Percentiles rank a stretch among this genome's conserved stretches.
phyloP scores from a whole-genome alignment of 495 filamentous ascomycete genomes.

The Pyronema omphalodes region DNA sequence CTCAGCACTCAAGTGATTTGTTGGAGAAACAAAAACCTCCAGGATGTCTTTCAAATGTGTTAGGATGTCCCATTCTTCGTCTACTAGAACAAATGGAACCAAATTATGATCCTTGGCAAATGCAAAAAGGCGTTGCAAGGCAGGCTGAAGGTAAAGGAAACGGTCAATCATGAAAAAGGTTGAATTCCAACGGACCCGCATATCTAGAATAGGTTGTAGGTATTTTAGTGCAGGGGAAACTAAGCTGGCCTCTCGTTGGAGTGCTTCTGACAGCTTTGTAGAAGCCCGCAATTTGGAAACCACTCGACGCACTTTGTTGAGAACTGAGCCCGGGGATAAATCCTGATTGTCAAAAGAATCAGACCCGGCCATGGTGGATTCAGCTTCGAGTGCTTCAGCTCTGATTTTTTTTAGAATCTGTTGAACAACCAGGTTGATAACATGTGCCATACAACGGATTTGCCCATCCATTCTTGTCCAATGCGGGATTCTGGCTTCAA shows the following conservation, averaged over 20 bases:
- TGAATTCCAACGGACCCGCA: slow-evolving; percentile 6
- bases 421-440: slow-evolving; percentile 6
- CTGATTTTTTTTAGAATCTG: not conserved
- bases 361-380: not conserved
- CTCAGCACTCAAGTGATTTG: too few relatives aligned
- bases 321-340: not conserved
- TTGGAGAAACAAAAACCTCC: too few relatives aligned
- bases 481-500: not conserved
- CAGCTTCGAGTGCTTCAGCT: not conserved
- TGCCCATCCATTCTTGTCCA: slow-evolving; percentile 4
- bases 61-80: too few relatives aligned
- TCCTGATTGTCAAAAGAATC: not conserved
- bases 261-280: not conserved
- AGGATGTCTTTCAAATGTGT: too few relatives aligned
- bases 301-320: slow-evolving; percentile 2
- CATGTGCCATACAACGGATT: slow-evolving; percentile 7
- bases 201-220: slow-evolving; percentile 4
- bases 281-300: slow-evolving; percentile 5
- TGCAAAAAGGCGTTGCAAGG: too few relatives aligned
- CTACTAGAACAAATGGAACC: too few relatives aligned
- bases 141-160: too few relatives aligned
- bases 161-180: too few relatives aligned
- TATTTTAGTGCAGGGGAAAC: not conserved
- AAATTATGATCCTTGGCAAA: too few relatives aligned
- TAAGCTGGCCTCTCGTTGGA: not conserved